These are phyloP conservation scores for Oleoguttula mirabilis DNA, from an alignment of 495 filamentous ascomycete species.

Conservation along the genomic window DNA sequence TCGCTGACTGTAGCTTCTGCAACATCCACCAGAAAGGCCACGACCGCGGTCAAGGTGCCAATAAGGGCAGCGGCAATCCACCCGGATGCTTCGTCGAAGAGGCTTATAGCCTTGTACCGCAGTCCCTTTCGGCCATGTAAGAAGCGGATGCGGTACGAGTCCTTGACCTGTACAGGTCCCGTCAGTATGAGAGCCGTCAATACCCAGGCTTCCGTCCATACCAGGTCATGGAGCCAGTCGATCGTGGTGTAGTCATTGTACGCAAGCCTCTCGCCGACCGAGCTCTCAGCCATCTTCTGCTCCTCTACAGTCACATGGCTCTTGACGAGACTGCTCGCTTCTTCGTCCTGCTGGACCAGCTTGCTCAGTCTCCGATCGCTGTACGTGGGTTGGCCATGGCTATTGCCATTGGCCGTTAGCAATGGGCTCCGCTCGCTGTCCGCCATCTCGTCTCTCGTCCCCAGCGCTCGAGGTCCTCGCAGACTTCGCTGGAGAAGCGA, in stretches of 20 bases:
- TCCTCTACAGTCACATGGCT: slow-evolving; percentile 16
- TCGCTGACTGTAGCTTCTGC: slow-evolving; percentile 35
- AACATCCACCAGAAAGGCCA: slow-evolving; percentile 44
- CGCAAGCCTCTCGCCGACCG: slow-evolving; percentile 41
- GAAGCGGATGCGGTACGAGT: slow-evolving; percentile 40
- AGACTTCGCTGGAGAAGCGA: slow-evolving; percentile 4
- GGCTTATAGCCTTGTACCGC: slow-evolving; percentile 23
- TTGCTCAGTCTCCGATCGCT: slow-evolving; percentile 6
- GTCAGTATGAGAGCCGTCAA: too few species aligned
- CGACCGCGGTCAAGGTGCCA: slow-evolving; percentile 41
- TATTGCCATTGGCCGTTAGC: background rate
- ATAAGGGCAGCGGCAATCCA: slow-evolving; percentile 43
- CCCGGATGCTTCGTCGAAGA: slow-evolving; percentile 37
- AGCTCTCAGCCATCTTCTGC: slow-evolving; percentile 9
- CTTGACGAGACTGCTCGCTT: slow-evolving; percentile 16
- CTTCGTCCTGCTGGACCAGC: slow-evolving; percentile 12
- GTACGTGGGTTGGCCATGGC: too few species aligned
- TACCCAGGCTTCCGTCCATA: slow-evolving; percentile 17
- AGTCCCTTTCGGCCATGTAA: slow-evolving; percentile 33
- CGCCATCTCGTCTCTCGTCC: slow-evolving; percentile 6
- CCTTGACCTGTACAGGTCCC: slow-evolving; percentile 37
- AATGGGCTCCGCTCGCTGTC: slow-evolving; percentile 11
- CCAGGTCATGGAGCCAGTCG: slow-evolving; percentile 49
- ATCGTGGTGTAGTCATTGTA: slow-evolving; percentile 49
- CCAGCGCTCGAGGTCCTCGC: background rate